These are phyloP conservation scores for Conticribra weissflogii DNA, from an alignment of 108 stramenopile genomes.

Conservation along the genomic window DNA sequence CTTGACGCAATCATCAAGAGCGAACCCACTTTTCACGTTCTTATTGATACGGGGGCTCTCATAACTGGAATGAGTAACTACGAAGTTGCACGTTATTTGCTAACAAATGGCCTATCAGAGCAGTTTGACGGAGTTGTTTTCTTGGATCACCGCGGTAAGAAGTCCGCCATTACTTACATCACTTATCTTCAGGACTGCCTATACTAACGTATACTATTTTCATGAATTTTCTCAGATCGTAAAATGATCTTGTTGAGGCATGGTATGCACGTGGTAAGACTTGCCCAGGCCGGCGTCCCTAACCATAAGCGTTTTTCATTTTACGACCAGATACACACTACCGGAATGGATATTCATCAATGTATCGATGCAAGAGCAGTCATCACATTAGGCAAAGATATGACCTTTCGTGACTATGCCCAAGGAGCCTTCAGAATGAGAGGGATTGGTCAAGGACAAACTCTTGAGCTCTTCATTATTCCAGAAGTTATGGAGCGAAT, in stretches of 20 bases:
- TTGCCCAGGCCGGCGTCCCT: constrained; percentile 90
- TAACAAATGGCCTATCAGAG: constrained; percentile 69
- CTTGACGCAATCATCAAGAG: constrained; percentile 81
- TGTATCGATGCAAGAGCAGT: constrained; percentile 89
- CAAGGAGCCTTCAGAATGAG: constrained; percentile 98
- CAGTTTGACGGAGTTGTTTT: constrained; percentile 95
- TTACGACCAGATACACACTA: constrained; percentile 98
- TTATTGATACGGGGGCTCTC: constrained; percentile 96
- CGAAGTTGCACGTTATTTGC: constrained; percentile 93
- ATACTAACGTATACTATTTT: not conserved
- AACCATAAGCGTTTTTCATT: constrained; percentile 91
- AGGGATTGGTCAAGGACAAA: constrained; percentile 95
- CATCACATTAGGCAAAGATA: constrained; percentile 96
- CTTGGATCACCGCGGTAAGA: constrained; percentile 87
- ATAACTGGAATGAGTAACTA: constrained; percentile 95
- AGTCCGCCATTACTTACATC: not conserved
- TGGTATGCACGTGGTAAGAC: constrained; percentile 80
- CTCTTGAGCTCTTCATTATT: constrained; percentile 88
- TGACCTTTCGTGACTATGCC: constrained; percentile 97
- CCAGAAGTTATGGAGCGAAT: constrained; percentile 91
- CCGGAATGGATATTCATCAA: constrained; percentile 98
- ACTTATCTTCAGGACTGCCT: not conserved
- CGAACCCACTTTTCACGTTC: constrained; percentile 86
- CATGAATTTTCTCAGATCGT: no score
- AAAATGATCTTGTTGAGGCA: constrained; percentile 90